Evolutionary conservation across 2,329 filamentous ascomycete species (phyloP).

Genomic region (Fusarium tjaetaba): DNA sequence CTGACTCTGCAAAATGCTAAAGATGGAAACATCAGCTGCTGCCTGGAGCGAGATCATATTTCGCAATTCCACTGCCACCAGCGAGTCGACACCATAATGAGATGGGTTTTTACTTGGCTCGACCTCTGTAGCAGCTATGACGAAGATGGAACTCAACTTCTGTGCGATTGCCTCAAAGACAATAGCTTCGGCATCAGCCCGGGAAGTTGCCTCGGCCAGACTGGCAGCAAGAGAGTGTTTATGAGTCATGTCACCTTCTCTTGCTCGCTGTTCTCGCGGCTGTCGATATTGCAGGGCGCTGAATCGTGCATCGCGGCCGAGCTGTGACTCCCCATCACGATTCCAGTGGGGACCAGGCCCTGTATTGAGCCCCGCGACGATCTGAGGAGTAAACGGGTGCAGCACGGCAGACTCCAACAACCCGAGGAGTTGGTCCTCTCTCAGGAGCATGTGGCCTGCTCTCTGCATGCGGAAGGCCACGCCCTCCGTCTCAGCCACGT

Average conservation of each 20-base stretch:
- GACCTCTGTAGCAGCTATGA: background rate
- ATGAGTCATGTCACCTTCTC: background rate
- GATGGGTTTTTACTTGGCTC: background rate
- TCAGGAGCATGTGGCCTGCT: background rate
- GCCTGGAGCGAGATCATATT: background rate
- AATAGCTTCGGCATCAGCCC: background rate
- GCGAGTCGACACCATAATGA: background rate
- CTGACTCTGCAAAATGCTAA: background rate
- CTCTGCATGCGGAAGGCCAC: background rate
- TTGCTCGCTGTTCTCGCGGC: background rate
- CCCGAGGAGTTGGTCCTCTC: background rate
- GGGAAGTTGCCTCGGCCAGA: background rate
- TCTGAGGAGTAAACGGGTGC: background rate
- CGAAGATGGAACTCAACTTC: background rate
- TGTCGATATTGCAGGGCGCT: background rate
- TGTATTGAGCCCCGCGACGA: background rate
- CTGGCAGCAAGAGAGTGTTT: background rate
- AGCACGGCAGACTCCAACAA: background rate
- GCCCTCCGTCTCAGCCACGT: background rate
- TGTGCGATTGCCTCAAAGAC: background rate
- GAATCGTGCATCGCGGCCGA: background rate
- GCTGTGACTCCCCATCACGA: background rate
- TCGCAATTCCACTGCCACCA: background rate
- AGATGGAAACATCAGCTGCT: background rate
- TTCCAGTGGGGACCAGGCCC: background rate